Conservation (phyloP, 1,284 basidiomycete species). For the Trichosporon ovoides region DNA sequence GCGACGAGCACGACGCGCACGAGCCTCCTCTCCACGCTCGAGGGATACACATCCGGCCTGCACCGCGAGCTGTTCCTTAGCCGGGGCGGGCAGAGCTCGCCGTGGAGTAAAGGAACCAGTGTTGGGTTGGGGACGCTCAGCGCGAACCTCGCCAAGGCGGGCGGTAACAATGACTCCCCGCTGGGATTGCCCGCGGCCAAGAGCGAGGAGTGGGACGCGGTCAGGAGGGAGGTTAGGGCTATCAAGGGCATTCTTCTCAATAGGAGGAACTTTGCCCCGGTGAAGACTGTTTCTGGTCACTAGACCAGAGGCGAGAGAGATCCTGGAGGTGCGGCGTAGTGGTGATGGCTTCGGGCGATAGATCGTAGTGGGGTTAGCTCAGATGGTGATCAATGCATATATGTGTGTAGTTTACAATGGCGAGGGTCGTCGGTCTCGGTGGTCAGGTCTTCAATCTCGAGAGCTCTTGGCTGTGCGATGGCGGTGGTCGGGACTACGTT, state of each 20-base stretch:
- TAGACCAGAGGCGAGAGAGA: too few species aligned
- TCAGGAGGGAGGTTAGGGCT: slow-evolving; percentile 45
- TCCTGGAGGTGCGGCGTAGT: too few species aligned
- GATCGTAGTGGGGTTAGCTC: too few species aligned
- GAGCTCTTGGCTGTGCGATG: too few species aligned
- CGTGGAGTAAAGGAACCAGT: slow-evolving; percentile 9
- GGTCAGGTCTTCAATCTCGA: too few species aligned
- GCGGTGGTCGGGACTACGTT: too few species aligned
- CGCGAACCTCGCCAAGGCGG: slow-evolving; percentile 30
- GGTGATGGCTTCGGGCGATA: too few species aligned
- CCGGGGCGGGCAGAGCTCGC: slow-evolving; percentile 7
- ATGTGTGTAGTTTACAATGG: too few species aligned
- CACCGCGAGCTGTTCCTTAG: slow-evolving; percentile 36
- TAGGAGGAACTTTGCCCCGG: slow-evolving; percentile 32
- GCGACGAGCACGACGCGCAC: slow-evolving; percentile 45
- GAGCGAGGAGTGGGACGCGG: slow-evolving; percentile 43
- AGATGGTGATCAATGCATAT: too few species aligned
- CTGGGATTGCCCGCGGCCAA: slow-evolving; percentile 19
- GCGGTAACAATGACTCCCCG: neutral
- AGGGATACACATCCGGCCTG: slow-evolving; percentile 41
- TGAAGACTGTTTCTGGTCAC: neutral
- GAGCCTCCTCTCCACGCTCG: slow-evolving; percentile 41
- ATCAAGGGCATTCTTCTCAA: slow-evolving; percentile 48
- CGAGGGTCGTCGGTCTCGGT: too few species aligned
- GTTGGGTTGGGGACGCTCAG: slow-evolving; percentile 34